Evolutionary conservation across 2,329 filamentous ascomycete genomes (phyloP).

Genomic region (Aspergillus candidus): DNA sequence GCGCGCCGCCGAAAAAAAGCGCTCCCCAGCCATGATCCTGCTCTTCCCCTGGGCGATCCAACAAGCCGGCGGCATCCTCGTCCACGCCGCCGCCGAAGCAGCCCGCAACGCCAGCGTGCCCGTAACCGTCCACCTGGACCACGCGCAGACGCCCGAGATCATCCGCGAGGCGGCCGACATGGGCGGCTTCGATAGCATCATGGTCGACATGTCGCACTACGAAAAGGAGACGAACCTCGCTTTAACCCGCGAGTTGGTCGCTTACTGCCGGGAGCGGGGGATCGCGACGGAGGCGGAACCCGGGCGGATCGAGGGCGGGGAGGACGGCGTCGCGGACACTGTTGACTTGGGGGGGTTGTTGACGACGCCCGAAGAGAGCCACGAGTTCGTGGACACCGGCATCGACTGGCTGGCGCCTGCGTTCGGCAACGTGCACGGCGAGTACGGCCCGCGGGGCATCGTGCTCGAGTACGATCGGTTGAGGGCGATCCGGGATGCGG

Average conservation of each 20-base stretch:
- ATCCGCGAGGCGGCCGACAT: constrained; percentile 56
- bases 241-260: constrained; percentile 57
- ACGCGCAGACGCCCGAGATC: constrained; percentile 58
- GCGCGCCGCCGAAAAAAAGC: constrained; percentile 61
- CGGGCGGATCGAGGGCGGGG: constrained; percentile 64
- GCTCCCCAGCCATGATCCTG: constrained; percentile 63
- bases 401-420: constrained; percentile 70
- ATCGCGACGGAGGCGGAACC: constrained; percentile 68
- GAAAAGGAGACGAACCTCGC: constrained; percentile 64
- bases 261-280: constrained; percentile 57
- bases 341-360: constrained; percentile 57
- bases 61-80: constrained; percentile 55
- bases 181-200: constrained; percentile 64
- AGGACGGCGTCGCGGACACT: constrained; percentile 67
- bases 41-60: constrained; percentile 69
- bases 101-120: constrained; percentile 54
- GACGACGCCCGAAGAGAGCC: constrained; percentile 63
- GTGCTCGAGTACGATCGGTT: constrained; percentile 56
- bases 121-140: constrained; percentile 60
- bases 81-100: constrained; percentile 51
- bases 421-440: constrained; percentile 71
- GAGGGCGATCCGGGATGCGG: constrained; percentile 43
- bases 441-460: constrained; percentile 61
- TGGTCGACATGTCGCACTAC: constrained; percentile 72
- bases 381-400: constrained; percentile 64